Base-by-base conservation (phyloP, 2,329 filamentous ascomycete genomes). In the Beauveria pseudobassiana region DNA sequence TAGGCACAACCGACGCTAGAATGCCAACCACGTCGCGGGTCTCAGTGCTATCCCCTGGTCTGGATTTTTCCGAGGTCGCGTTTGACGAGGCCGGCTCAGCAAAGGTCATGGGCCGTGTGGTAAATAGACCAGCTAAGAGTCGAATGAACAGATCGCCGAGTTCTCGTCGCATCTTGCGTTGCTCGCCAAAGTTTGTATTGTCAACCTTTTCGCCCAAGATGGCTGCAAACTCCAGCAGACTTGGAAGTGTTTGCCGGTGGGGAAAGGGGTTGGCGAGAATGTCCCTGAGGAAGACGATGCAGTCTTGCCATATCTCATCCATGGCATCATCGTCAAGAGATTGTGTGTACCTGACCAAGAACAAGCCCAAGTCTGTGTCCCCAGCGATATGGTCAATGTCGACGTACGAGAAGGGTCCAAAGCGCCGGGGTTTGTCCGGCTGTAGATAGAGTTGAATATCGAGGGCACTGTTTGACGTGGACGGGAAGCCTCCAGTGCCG, bases 291-390 rank as follows among this genome's bases (percentile, higher is more conserved):
- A 99, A 99, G 0, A 88, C 85, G 69, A 93, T 91, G 72, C 93
- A 99, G 71, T 99, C 93, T 46, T 87, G 82, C 95, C 95, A 99
- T 54, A 99, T 96, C 74, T 99, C 95, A 69, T 99, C 95, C 83
- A 97, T 93, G 18, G 95, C 90, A 77, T 99, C 95, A 69, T 99
- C 95, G 70, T 99, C 95, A 14, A 98, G 80, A 0, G 93, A 95
- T 34, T 85, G 85, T 0, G 92, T 88, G 73, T 99, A 99, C 64
- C 95, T 90, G 8, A 96, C 90, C 50, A 98, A 76, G 72, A 99
- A 99, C 9, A 89, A 84, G 9, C 93, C 90, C 12, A 99, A 79
- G 69, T 97, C 93, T 0, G 85, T 84, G 69, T 97, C 92, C 59
- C 86, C 10, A 99, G 77, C 53, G 90, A 88, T 20, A 95, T 90